Base-by-base conservation (phyloP, 305 asterid genomes). In the Fraxinus latifolia region DNA sequence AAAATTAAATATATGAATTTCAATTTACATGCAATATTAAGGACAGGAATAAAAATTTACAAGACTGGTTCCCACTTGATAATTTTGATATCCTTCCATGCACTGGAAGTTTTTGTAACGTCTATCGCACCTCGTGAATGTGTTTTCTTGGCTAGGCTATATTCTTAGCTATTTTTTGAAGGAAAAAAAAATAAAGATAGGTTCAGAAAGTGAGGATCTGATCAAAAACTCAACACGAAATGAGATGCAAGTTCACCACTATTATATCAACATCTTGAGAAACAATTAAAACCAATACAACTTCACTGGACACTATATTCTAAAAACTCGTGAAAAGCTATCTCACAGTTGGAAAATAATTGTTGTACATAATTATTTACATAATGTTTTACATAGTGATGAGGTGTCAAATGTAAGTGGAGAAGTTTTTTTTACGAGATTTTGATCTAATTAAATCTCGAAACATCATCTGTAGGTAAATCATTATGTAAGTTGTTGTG, bases 1-100 rank as follows among this genome's bases (percentile, higher is more conserved):
- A 39, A 77, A 55, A 79, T 90, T 76, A 83, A 65, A 74, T 23
- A 55, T 68, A 55, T 77, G 79, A 78, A 72, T 42, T 77, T 44
- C n/a, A 76, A 19, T 36, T 36, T 47, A 17, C 17, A 37, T 76
- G 19, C 14, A 31, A 27, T 42, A 80, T 9, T 33, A 71, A 76
- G 19, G 53, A 31, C 7, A 53, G 47, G 74, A 47, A 14, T 62
- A 74, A 67, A 42, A 37, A 39, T 34, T 32, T 27, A 65, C 17
- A 34, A 5, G 25, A 82, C 9, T 34, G 47, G 72, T 34, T 75
- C 25, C 33, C 70, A 68, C 15, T 62, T 70, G 12, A 76, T n/a
- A 47, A 82, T n/a, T 67, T 32, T 65, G 72, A 31, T 14, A 60
- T 21, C 53, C 65, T 42, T 44, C 19, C 58, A 75, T 39, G 8